These are phyloP conservation scores for Neonectria neomacrospora DNA, from an alignment of 2,329 filamentous ascomycete species.

Conservation along the genomic window DNA sequence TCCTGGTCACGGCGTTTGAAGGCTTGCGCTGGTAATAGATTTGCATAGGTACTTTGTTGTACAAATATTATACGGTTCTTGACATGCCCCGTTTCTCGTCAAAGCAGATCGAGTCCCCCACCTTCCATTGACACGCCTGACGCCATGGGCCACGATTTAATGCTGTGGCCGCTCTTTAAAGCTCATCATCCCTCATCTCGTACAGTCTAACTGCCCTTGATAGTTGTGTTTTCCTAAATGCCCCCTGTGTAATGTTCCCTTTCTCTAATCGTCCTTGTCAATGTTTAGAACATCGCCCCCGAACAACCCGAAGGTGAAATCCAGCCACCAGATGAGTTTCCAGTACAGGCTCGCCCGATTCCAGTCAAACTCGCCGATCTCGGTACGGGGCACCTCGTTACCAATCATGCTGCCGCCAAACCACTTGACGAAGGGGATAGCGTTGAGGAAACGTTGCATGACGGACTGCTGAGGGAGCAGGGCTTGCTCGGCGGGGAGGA, in stretches of 20 bases:
- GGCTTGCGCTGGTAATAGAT: slow-evolving; percentile 35
- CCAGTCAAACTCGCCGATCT: slow-evolving; percentile 82
- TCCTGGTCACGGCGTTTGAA: slow-evolving; percentile 30
- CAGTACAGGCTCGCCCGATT: slow-evolving; percentile 73
- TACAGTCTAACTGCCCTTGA: slow-evolving; percentile 34
- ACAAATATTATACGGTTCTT: slow-evolving; percentile 40
- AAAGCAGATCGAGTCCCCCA: slow-evolving; percentile 17
- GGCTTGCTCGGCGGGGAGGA: slow-evolving; percentile 76
- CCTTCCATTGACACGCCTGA: slow-evolving; percentile 40
- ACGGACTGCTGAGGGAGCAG: slow-evolving; percentile 75
- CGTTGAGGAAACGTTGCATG: slow-evolving; percentile 70
- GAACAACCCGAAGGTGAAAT: slow-evolving; percentile 68
- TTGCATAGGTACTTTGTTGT: slow-evolving; percentile 40
- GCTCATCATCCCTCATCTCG: slow-evolving; percentile 41
- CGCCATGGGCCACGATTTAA: slow-evolving; percentile 40
- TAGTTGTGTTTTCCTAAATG: not conserved
- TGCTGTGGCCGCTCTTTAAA: slow-evolving; percentile 20
- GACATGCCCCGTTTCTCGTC: slow-evolving; percentile 36
- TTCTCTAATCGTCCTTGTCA: slow-evolving; percentile 66
- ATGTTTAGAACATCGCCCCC: slow-evolving; percentile 66
- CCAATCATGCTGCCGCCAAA: slow-evolving; percentile 80
- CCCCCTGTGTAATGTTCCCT: slow-evolving; percentile 1
- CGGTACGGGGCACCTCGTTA: slow-evolving; percentile 76
- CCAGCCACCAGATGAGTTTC: slow-evolving; percentile 73
- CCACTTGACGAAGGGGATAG: slow-evolving; percentile 77